phyloP scores from a whole-genome alignment of 768 basidiomycete genomes.

The Agaricus subrufescens region DNA sequence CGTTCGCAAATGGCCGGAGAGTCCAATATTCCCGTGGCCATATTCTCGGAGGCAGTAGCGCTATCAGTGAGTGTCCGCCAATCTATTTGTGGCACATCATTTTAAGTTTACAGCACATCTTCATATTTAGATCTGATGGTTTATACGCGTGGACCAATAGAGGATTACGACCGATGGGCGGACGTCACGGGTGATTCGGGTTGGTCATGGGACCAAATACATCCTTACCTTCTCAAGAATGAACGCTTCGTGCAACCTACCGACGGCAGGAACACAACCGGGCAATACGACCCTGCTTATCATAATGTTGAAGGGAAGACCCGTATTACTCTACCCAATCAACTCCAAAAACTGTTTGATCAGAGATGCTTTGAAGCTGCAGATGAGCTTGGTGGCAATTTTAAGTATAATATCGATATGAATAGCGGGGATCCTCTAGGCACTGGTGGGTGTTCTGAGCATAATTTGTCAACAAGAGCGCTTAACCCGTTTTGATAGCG shows the following conservation, averaged over 20 bases:
- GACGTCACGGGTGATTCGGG: conserved; percentile 24
- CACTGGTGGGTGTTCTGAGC: conserved; percentile 17
- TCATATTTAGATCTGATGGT: conserved; percentile 22
- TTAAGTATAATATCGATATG: conserved; percentile 20
- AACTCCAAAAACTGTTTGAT: conserved; percentile 21
- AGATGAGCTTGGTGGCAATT: conserved; percentile 20
- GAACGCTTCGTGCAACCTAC: conserved; percentile 31
- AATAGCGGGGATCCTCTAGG: conserved; percentile 27
- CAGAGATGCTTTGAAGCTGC: conserved; percentile 25
- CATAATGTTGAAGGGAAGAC: conserved; percentile 31
- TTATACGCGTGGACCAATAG: conserved; percentile 27
- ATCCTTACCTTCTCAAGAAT: conserved; percentile 27
- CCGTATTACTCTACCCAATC: conserved; percentile 27
- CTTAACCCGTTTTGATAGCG: neutral
- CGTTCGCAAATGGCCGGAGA: conserved; percentile 16
- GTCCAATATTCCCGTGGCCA: conserved; percentile 19
- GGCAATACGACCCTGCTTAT: conserved; percentile 30
- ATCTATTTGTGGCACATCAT: too few species aligned
- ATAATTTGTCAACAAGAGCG: neutral
- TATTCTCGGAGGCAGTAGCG: conserved; percentile 27
- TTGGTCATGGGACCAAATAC: conserved; percentile 29
- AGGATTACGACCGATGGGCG: conserved; percentile 23
- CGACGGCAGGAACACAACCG: conserved; percentile 32
- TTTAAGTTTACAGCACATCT: neutral
- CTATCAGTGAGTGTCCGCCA: conserved; percentile 10